Percentiles rank a stretch among this genome's conserved stretches.
These are phyloP conservation scores for Neospermospora avenae DNA, from an alignment of 2,329 filamentous ascomycete genomes.

Conservation along the genomic window DNA sequence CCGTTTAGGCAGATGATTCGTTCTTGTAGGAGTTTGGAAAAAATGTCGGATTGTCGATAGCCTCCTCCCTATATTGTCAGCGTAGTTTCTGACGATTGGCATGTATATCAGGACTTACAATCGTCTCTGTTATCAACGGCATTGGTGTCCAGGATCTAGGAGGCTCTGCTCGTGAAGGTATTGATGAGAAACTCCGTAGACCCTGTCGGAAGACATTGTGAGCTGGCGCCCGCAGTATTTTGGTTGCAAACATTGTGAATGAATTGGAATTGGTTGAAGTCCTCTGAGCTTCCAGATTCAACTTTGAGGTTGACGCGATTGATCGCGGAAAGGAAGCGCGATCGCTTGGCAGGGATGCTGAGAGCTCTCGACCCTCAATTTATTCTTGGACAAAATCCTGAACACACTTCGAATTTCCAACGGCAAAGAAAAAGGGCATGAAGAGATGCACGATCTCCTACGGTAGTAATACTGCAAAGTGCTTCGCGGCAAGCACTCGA, in stretches of 20 bases:
- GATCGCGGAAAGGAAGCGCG: too few species aligned
- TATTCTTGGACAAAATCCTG: too few species aligned
- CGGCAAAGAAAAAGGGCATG: constrained; percentile 27
- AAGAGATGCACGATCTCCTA: constrained; percentile 21
- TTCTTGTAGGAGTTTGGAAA: constrained; percentile 79
- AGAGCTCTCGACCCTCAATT: background rate
- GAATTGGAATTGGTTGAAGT: background rate
- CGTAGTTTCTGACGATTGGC: constrained; percentile 22
- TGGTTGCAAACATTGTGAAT: constrained; percentile 29
- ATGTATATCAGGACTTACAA: constrained; percentile 45
- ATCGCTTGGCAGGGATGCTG: constrained; percentile 12
- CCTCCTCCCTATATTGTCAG: constrained; percentile 59
- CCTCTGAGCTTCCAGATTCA: background rate
- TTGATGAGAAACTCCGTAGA: constrained; percentile 28
- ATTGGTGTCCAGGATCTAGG: constrained; percentile 43
- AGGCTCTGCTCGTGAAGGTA: constrained; percentile 29
- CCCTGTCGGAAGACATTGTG: constrained; percentile 22
- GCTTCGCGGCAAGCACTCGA: constrained; percentile 7
- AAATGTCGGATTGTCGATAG: constrained; percentile 76
- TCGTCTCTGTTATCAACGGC: constrained; percentile 52
- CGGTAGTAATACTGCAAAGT: constrained; percentile 24
- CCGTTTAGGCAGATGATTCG: constrained; percentile 94
- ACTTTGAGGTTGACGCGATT: too few species aligned
- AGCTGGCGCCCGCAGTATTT: constrained; percentile 26
- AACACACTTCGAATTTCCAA: too few species aligned